Evolutionary conservation across 768 basidiomycete genomes (phyloP), one percentile per base, ranked within the genome.

Genomic region (Termitomyces sp.): DNA sequence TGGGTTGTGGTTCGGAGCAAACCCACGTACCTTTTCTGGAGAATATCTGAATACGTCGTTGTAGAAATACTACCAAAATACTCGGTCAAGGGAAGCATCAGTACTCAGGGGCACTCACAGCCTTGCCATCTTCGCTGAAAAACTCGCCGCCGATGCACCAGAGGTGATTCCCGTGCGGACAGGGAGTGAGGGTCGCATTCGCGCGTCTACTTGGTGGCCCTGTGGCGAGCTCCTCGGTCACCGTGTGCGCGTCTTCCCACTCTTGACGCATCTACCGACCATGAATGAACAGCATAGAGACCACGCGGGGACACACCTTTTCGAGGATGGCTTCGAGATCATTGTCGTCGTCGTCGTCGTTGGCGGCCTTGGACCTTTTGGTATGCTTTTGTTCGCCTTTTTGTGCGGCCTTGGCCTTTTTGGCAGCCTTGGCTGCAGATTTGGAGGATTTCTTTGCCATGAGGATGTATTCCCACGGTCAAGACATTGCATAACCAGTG

Each of bases 21-120:
- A 16, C 16, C 1, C 9, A 50, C 70, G 16, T 35, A 82, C 85
- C 76, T 92, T 92, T 38, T 92, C 90, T 0, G 92, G 90, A 0
- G 86, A 80, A 70, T 95, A 95, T 22, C 94, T 79, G 69, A 87
- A 94, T 0, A 92, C 85, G 63, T 94, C 93, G 62, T 87, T 90
- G 72, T 93, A 94, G 70, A 93, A 92, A 67, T 92, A 83, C 88
- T 91, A 18, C 38, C 38, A 18, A 4, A 18, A 16, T 18, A 18
- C 16, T 38, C 16, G 18, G 38, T 38, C 38, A 16, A 38, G 38
- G 36, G 16, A 38, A 4, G 38, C 14, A 38, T 38, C 16, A 6
- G 38, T 38, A 1, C 38, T 38, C 7, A 36, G 35, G 35, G 14
- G 1, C 38, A 20, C 40, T 41, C 40, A 41, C 40, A 41, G 40